Base-by-base conservation (phyloP, 345 rosid genomes). In the Euphorbia pulcherrima region DNA sequence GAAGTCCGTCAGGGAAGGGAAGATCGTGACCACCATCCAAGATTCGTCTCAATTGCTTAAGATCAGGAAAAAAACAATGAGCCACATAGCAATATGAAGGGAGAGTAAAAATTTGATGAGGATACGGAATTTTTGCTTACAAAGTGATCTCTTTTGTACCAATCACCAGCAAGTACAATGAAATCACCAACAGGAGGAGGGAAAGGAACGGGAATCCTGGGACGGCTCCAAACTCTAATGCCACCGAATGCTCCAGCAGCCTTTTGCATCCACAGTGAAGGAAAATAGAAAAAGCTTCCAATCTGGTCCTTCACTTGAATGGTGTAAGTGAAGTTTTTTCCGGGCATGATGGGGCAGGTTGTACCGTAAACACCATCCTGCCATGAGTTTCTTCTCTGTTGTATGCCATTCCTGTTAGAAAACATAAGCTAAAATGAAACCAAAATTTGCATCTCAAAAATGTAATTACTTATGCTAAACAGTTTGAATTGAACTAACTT, bases 171-270 rank as follows among this genome's bases (percentile, higher is more conserved):
- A 29, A 90, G 77, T 55, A 90, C 48, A 29, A 87, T 87, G 77
- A 80, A 90, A 76, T 87, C 96, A 16, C 83, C 84, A 35, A 85
- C 84, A 24, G 96, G 96, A 68, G 88, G 78, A 63, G 77, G 74
- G 64, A 86, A 90, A 11, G 96, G 96, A n/a, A 90, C 89, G 1
- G 96, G 92, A 64, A 90, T 87, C 27, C 76, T 82, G 8, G 91
- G 70, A 18, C 92, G 84, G 81, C 91, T 87, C 35, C 81, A 74
- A 52, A 87, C 78, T 62, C 79, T 80, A 70, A 90, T 69, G 71
- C 91, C 86, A 24, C 96, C 96, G 51, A 77, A 90, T 17, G 87
- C 96, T 13, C 96, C 96, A 2, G 92, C 91, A 24, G 90, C 96
- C 81, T 85, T 86, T 77, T 90, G 96, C 50, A 90, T 77, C 60